These are phyloP conservation scores for Urochloa ruziziensis DNA, from an alignment of 176 grass and related monocot species.

Conservation along the genomic window DNA sequence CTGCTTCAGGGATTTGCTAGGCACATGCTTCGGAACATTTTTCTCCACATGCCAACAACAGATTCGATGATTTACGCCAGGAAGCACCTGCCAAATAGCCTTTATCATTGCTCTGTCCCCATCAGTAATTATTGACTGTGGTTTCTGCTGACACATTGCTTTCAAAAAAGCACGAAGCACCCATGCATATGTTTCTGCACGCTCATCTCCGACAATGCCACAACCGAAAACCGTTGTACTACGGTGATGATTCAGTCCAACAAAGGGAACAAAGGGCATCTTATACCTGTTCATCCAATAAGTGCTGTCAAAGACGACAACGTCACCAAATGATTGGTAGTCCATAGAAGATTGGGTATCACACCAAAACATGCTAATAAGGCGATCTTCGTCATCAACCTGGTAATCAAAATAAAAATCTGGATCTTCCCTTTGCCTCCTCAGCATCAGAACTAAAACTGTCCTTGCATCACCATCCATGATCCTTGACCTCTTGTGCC, in stretches of 20 bases:
- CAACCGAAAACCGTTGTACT: not conserved
- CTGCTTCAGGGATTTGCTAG: not conserved
- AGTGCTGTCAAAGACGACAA: not conserved
- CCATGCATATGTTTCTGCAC: not conserved
- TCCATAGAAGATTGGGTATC: not conserved
- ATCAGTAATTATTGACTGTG: not conserved
- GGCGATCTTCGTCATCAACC: not conserved
- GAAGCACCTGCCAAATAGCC: not conserved
- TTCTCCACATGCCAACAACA: not conserved
- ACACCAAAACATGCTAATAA: not conserved
- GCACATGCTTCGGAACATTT: not conserved
- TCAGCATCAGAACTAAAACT: not conserved
- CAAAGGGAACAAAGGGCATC: slow-evolving; percentile 14
- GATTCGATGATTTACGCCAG: not conserved
- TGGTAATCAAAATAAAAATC: not conserved
- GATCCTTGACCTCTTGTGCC: not conserved
- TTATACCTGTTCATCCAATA: not conserved
- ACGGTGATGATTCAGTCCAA: not conserved
- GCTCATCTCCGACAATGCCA: not conserved
- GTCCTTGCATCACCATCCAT: not conserved
- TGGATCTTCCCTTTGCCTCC: not conserved
- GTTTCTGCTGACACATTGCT: not conserved
- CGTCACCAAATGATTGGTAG: slow-evolving; percentile 5
- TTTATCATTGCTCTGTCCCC: not conserved
- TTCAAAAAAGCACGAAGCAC: not conserved